Conservation (phyloP, 2,329 filamentous ascomycete species). For the Xylariaceae sp. region DNA sequence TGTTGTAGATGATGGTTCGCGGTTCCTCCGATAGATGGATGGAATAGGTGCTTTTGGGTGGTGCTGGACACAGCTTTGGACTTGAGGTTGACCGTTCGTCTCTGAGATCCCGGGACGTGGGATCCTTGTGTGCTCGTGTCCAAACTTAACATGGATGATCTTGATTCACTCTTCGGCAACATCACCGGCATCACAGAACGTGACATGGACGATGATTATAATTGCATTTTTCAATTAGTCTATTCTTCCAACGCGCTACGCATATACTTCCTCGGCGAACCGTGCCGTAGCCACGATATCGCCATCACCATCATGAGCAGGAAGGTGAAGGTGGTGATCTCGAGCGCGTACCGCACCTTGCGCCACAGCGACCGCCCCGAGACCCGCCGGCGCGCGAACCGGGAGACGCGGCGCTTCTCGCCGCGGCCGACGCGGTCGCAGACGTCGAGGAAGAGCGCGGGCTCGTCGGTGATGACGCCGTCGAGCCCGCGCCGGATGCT, state of each 20-base stretch:
- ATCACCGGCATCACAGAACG: too few relatives aligned
- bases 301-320: not conserved
- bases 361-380: not conserved
- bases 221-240: not conserved
- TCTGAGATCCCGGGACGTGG: too few relatives aligned
- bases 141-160: too few relatives aligned
- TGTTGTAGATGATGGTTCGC: too few relatives aligned
- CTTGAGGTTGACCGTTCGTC: too few relatives aligned
- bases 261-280: not conserved
- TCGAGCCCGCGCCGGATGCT: conserved; percentile 63
- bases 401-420: not conserved
- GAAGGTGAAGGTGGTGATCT: conserved; percentile 2
- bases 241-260: not conserved
- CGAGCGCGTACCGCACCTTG: conserved; percentile 6
- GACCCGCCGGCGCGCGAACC: too few relatives aligned
- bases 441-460: conserved; percentile 61
- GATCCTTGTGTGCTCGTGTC: too few relatives aligned
- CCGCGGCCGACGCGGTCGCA: conserved; percentile 33
- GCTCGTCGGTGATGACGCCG: conserved; percentile 84
- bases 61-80: too few relatives aligned
- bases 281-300: not conserved
- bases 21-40: too few relatives aligned
- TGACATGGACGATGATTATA: too few relatives aligned
- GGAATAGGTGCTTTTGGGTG: too few relatives aligned
- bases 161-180: too few relatives aligned